Conservation (phyloP, 2,329 filamentous ascomycete species). For the Xylariaceae sp. region DNA sequence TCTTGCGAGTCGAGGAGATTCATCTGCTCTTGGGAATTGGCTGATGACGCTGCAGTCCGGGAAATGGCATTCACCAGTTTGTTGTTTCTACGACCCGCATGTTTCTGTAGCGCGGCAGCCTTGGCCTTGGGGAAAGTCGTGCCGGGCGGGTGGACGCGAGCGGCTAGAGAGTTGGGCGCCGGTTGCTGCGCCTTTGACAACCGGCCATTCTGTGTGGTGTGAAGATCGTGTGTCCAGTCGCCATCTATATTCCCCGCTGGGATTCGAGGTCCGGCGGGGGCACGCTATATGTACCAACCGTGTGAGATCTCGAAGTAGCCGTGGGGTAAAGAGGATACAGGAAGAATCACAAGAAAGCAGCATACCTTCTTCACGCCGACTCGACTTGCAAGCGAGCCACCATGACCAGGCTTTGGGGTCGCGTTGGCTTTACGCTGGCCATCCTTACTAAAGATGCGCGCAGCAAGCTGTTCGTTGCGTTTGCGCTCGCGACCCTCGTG, state of each 20-base stretch:
- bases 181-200: conserved; percentile 39
- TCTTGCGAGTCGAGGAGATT: conserved; percentile 30
- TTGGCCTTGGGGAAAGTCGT: conserved; percentile 26
- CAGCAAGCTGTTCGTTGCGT: conserved; percentile 67
- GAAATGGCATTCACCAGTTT: conserved; percentile 45
- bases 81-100: conserved; percentile 34
- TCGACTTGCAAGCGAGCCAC: conserved; percentile 63
- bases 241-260: conserved; percentile 56
- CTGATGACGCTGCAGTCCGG: conserved; percentile 38
- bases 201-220: conserved; percentile 44
- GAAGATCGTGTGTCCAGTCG: conserved; percentile 70
- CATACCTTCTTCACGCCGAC: conserved; percentile 68
- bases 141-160: conserved; percentile 44
- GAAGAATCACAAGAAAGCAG: background rate
- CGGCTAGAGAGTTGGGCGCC: conserved; percentile 41
- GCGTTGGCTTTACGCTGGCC: conserved; percentile 54
- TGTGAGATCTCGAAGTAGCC: conserved; percentile 27
- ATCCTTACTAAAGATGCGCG: conserved; percentile 63
- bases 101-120: conserved; percentile 18
- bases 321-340: too few species aligned
- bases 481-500: conserved; percentile 60
- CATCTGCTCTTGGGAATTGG: conserved; percentile 34
- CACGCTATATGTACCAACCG: conserved; percentile 31
- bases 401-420: conserved; percentile 43
- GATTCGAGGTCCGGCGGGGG: conserved; percentile 30